Evolutionary conservation across 495 filamentous ascomycete species (phyloP).

Genomic region (Hypoxylon subgilvum): DNA sequence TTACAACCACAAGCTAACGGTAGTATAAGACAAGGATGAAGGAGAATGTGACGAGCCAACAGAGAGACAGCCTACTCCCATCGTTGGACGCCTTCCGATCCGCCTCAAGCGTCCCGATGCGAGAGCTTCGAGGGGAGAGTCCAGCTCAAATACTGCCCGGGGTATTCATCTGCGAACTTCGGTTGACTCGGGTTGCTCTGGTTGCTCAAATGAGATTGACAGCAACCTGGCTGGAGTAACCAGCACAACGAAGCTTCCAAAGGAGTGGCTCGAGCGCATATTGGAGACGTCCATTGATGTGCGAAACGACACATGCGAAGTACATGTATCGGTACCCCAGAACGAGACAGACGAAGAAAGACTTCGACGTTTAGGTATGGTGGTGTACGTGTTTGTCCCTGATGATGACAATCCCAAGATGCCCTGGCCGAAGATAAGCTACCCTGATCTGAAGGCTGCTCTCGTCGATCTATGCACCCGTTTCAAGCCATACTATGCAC

Average conservation of each 20-base stretch:
- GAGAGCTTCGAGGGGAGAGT: background rate
- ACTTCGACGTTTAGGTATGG: conserved; percentile 4
- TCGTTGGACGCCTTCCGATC: conserved; percentile 2
- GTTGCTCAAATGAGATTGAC: background rate
- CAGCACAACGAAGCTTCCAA: conserved; percentile 17
- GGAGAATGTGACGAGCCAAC: background rate
- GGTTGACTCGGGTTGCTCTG: background rate
- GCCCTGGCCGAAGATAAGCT: conserved; percentile 31
- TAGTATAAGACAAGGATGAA: background rate
- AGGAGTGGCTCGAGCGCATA: conserved; percentile 33
- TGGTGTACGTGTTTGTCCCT: conserved; percentile 18
- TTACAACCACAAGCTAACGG: background rate
- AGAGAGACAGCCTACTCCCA: background rate
- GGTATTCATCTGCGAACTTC: background rate
- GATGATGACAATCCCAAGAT: conserved; percentile 4
- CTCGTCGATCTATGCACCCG: conserved; percentile 27
- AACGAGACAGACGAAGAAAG: conserved; percentile 6
- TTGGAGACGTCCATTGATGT: conserved; percentile 33
- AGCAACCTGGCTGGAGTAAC: background rate
- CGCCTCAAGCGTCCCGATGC: conserved; percentile 1
- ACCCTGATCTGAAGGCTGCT: conserved; percentile 32
- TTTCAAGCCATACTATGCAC: conserved; percentile 32
- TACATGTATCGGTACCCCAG: background rate
- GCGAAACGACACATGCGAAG: conserved; percentile 7
- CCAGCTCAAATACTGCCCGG: background rate